Conservation (phyloP, 345 rosid genomes). For the Aegle marmelos region DNA sequence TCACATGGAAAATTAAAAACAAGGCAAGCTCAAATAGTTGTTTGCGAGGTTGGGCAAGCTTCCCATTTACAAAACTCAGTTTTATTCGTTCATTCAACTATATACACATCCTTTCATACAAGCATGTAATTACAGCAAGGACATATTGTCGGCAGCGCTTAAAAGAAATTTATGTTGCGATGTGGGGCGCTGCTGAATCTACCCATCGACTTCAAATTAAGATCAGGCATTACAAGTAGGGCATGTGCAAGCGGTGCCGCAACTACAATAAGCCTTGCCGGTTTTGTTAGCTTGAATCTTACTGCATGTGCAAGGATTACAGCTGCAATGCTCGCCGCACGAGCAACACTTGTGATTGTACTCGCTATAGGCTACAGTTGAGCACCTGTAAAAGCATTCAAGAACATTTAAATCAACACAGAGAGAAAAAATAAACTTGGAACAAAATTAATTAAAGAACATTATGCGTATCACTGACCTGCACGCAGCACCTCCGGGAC, state of each 20-base stretch:
- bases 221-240: conserved; percentile 29
- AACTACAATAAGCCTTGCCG: conserved; percentile 33
- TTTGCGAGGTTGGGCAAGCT: background rate
- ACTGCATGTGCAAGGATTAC: conserved; percentile 63
- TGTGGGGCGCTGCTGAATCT: too few species aligned
- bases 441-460: too few species aligned
- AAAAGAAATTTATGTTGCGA: too few species aligned
- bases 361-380: conserved; percentile 21
- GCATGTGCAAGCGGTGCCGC: conserved; percentile 41
- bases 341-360: conserved; percentile 39
- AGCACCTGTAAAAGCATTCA: conserved; percentile 30
- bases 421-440: too few species aligned
- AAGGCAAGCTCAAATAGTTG: background rate
- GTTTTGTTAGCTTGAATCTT: conserved; percentile 11
- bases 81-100: background rate
- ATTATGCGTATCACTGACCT: conserved; percentile 21
- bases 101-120: background rate
- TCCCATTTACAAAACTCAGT: background rate
- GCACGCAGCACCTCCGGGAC: conserved; percentile 47
- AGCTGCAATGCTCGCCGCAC: conserved; percentile 22
- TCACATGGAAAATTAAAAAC: background rate
- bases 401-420: too few species aligned
- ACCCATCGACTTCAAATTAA: too few species aligned
- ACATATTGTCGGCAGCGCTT: too few species aligned
- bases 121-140: background rate